Evolutionary conservation across 116 monocot genomes (phyloP), one percentile per base, ranked within the genome.

Genomic region (Dioscorea cayenensis): DNA sequence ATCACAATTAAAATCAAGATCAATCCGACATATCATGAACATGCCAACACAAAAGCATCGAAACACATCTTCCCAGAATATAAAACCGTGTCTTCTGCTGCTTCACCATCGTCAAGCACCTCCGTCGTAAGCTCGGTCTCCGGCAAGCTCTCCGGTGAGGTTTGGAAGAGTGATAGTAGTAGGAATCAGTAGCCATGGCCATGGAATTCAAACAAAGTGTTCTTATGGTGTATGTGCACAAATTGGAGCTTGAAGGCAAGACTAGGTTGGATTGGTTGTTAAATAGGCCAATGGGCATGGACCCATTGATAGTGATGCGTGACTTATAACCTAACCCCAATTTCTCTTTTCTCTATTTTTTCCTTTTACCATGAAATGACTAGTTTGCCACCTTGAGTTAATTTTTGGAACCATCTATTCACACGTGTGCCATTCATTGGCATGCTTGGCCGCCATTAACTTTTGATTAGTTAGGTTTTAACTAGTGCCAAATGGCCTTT

Each of bases 1-100:
- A 43, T 9, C 32, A 32, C 4, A 2, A 43, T 43, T 9, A 10
- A 10, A 12, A 43, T 43, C 1, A 43, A 43, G 75, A 22, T 80
- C 69, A 89, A 65, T 89, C 89, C 7, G 85, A 80, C 59, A 73
- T 14, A 66, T 74, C 72, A 37, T 89, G 87, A 22, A 66, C 80
- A 55, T 83, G 78, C 91, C 91, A 91, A 74, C 87, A 91, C 27
- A 91, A 83, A 51, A 91, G 88, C 85, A 91, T 83, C 36, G 85
- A 79, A 59, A 91, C 63, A 85, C 91, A 91, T 3, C 87, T 72
- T 22, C 85, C 78, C 5, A 91, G 77, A 67, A 91, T 91, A 78
- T 91, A 91, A 70, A 87, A 81, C 66, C 91, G 65, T 14, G 91
- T 91, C 87, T 83, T 87, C 78, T 87, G 88, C 72, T 85, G 85